Percentiles rank a stretch among this genome's conserved stretches.
Conservation (phyloP, 139 green algal species). For the Chlamydomonas eustigma region DNA sequence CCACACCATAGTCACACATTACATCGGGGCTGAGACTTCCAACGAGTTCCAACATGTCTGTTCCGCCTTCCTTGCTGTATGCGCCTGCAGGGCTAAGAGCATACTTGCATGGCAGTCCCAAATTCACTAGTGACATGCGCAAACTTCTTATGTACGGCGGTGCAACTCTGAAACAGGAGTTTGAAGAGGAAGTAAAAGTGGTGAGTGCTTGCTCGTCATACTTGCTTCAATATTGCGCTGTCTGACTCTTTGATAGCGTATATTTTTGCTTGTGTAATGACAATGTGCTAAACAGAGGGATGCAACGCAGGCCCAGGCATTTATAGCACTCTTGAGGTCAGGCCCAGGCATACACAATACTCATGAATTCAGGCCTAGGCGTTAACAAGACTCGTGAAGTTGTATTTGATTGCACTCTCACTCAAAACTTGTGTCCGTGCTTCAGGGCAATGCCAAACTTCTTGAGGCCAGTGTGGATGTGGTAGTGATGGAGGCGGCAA, state of each 20-base stretch:
- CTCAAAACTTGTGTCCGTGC: background rate
- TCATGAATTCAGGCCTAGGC: background rate
- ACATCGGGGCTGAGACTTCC: background rate
- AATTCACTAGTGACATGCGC: background rate
- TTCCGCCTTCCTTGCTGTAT: background rate
- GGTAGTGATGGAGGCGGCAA: background rate
- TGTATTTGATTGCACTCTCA: too few species aligned
- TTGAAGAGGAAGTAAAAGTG: background rate
- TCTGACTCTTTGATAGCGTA: background rate
- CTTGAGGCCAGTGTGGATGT: background rate
- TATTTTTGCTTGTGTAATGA: background rate
- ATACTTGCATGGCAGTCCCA: background rate
- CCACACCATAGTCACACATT: background rate
- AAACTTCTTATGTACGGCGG: background rate
- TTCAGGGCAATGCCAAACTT: background rate
- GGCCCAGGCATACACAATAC: background rate
- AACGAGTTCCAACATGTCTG: background rate
- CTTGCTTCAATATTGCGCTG: background rate
- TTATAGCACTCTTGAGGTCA: background rate
- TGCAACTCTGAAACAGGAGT: background rate
- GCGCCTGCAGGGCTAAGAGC: background rate
- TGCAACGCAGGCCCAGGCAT: background rate
- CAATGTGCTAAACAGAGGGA: background rate
- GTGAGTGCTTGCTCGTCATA: background rate
- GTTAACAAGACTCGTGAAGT: too few species aligned